Conservation (phyloP, 306 rosid genomes). For the Malus asiatica region DNA sequence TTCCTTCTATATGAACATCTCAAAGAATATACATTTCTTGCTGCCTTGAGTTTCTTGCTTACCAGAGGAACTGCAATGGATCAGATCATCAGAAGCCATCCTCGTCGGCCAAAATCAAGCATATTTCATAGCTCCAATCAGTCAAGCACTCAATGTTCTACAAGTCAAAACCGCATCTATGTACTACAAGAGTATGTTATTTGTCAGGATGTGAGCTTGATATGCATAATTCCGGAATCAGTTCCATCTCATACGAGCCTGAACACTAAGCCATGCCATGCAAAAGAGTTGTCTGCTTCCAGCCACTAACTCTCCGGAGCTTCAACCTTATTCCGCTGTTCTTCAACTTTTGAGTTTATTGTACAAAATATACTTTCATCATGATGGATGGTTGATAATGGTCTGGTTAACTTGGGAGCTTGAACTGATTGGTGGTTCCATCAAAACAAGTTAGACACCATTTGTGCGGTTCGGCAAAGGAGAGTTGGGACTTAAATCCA, state of each 20-base stretch:
- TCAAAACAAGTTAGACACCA: slow-evolving; percentile 45
- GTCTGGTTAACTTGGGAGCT: slow-evolving; percentile 22
- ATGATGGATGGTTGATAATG: slow-evolving; percentile 29
- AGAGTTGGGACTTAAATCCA: slow-evolving; percentile 67
- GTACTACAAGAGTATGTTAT: slow-evolving; percentile 21
- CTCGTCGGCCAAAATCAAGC: not conserved
- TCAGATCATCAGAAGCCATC: slow-evolving; percentile 22
- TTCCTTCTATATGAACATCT: slow-evolving; percentile 37
- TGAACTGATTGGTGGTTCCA: slow-evolving; percentile 15
- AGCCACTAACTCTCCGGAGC: slow-evolving; percentile 22
- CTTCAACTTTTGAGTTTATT: slow-evolving; percentile 40
- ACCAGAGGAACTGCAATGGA: slow-evolving; percentile 17
- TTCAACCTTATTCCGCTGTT: slow-evolving; percentile 40
- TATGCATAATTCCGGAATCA: slow-evolving; percentile 17
- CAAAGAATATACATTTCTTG: slow-evolving; percentile 36
- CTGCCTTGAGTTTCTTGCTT: slow-evolving; percentile 25
- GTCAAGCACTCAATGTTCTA: slow-evolving; percentile 26
- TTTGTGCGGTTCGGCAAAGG: slow-evolving; percentile 49
- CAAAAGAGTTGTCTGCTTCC: slow-evolving; percentile 29
- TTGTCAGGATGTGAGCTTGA: slow-evolving; percentile 25
- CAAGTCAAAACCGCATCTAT: slow-evolving; percentile 25
- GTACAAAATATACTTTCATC: slow-evolving; percentile 30
- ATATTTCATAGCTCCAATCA: slow-evolving; percentile 18
- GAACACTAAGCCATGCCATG: slow-evolving; percentile 21
- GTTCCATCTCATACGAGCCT: slow-evolving; percentile 15